phyloP scores from a whole-genome alignment of 805 yeast species.

The Zygoascus bituminiphila region DNA sequence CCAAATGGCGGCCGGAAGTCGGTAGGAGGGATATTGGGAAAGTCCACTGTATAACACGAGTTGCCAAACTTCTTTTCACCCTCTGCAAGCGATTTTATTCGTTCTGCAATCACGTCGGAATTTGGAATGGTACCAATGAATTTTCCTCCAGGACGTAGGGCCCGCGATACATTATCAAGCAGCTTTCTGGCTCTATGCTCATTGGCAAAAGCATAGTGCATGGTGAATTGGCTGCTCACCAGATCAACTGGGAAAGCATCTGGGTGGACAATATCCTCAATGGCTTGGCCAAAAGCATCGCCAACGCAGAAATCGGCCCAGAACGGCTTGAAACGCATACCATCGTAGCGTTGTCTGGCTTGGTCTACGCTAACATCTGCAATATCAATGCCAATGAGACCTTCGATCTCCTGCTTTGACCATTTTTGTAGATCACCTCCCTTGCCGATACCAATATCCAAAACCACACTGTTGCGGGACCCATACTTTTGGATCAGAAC shows the following conservation, averaged over 20 bases:
- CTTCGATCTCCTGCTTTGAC: constrained; percentile 61
- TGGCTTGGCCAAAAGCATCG: constrained; percentile 70
- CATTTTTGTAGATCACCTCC: constrained; percentile 96
- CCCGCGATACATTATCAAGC: constrained; percentile 64
- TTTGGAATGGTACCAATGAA: constrained; percentile 95
- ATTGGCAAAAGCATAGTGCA: constrained; percentile 89
- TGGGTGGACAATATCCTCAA: constrained; percentile 63
- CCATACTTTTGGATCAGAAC: constrained; percentile 69
- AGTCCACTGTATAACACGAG: constrained; percentile 68
- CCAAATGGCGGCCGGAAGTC: constrained; percentile 75
- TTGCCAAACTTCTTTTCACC: constrained; percentile 72
- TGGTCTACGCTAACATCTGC: constrained; percentile 83
- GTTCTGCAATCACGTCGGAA: constrained; percentile 69
- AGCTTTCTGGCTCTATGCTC: constrained; percentile 71
- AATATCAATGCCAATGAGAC: constrained; percentile 85
- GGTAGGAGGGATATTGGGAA: constrained; percentile 69
- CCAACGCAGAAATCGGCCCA: constrained; percentile 85
- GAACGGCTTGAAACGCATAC: constrained; percentile 44
- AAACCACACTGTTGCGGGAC: constrained; percentile 35
- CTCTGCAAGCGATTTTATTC: constrained; percentile 43
- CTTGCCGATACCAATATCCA: constrained; percentile 94
- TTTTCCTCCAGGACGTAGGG: constrained; percentile 72
- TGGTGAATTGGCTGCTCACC: constrained; percentile 84
- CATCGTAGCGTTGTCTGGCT: constrained; percentile 68
- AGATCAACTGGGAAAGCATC: constrained; percentile 78